phyloP scores from a whole-genome alignment of 495 filamentous ascomycete genomes.

The Tetracladium marchalianum region DNA sequence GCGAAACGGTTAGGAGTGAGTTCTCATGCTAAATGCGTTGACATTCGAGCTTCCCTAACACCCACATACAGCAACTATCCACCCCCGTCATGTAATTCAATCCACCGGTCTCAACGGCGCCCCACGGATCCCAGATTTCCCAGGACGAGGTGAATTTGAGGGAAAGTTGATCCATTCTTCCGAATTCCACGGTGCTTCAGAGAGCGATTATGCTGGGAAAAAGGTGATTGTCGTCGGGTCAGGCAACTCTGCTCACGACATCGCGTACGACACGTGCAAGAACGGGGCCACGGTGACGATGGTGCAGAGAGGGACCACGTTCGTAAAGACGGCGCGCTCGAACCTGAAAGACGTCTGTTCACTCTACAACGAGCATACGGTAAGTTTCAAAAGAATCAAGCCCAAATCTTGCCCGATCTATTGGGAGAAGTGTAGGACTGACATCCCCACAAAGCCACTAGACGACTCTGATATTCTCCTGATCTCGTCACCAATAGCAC shows the following conservation, averaged over 20 bases:
- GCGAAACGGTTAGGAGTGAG: conserved; percentile 19
- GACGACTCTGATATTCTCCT: too few species aligned
- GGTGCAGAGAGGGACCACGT: conserved; percentile 52
- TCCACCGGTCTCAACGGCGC: conserved; percentile 57
- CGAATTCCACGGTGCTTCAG: too few species aligned
- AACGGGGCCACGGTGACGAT: conserved; percentile 54
- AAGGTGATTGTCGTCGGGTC: conserved; percentile 53
- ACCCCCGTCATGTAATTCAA: conserved; percentile 48
- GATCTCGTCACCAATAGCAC: background rate
- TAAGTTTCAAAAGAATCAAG: conserved; percentile 17
- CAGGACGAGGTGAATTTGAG: conserved; percentile 41
- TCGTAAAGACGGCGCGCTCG: conserved; percentile 41
- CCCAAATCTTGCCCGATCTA: too few species aligned
- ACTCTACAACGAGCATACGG: conserved; percentile 44
- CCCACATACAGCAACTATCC: conserved; percentile 8
- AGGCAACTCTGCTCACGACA: conserved; percentile 57
- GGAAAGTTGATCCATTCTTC: conserved; percentile 19
- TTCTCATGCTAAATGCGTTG: background rate
- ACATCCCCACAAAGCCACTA: too few species aligned
- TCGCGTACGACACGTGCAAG: conserved; percentile 55
- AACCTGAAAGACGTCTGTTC: conserved; percentile 36
- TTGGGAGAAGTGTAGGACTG: too few species aligned
- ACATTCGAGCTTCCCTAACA: background rate
- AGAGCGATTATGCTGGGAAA: conserved; percentile 20
- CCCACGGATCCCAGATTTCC: conserved; percentile 47